phyloP scores from a whole-genome alignment of 768 basidiomycete species.

The Gymnopilus dilepis region DNA sequence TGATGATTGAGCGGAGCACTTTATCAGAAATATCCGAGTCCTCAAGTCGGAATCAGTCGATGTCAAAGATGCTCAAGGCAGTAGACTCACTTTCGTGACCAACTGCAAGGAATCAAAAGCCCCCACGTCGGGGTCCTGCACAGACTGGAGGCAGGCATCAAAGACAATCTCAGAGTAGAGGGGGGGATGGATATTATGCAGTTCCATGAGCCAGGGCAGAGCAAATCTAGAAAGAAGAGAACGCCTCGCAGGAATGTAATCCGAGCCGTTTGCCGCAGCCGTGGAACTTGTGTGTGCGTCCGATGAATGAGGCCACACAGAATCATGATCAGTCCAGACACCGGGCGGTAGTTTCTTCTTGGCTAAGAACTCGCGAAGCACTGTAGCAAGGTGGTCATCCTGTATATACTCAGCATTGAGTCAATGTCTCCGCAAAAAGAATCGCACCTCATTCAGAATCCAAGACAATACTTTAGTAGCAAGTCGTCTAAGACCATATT shows the following conservation, averaged over 20 bases:
- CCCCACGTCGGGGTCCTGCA: conserved; percentile 26
- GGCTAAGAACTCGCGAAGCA: conserved; percentile 72
- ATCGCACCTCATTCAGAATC: conserved; percentile 73
- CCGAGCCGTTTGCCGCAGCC: conserved; percentile 64
- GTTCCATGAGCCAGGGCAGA: conserved; percentile 68
- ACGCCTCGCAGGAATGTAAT: conserved; percentile 68
- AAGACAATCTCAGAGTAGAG: conserved; percentile 60
- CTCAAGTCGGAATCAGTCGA: conserved; percentile 12
- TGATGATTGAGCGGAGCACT: conserved; percentile 56
- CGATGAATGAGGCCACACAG: conserved; percentile 59
- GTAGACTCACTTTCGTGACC: neutral
- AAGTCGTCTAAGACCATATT: conserved; percentile 70
- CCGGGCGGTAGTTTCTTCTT: conserved; percentile 66
- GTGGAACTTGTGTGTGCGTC: conserved; percentile 41
- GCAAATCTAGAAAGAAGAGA: conserved; percentile 61
- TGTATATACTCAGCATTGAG: conserved; percentile 28
- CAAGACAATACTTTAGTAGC: conserved; percentile 63
- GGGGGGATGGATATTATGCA: conserved; percentile 64
- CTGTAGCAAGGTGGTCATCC: conserved; percentile 70
- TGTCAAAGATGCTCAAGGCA: neutral
- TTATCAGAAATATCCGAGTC: conserved; percentile 40
- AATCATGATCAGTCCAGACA: conserved; percentile 51
- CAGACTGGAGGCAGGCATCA: conserved; percentile 54
- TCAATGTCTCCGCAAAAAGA: neutral
- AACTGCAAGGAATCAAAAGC: neutral